Base-by-base conservation (phyloP, 352 stramenopile genomes). In the Pelagophyceae sp. region DNA sequence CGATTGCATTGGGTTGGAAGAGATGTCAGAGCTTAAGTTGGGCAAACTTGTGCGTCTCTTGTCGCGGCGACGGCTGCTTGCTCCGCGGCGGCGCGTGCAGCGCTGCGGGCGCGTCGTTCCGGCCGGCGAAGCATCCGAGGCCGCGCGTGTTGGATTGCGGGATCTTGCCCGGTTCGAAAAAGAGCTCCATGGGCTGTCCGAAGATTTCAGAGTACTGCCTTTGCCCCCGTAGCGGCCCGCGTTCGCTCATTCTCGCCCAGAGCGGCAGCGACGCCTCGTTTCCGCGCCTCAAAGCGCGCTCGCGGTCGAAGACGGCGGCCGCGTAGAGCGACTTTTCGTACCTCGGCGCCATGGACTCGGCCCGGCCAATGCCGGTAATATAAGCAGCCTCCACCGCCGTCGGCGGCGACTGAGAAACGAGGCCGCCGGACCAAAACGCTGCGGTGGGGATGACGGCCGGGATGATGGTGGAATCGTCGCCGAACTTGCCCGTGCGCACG, bases 121-220 rank as follows among this genome's bases (percentile, higher is more conserved):
- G 45, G 11, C 11, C 23, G 45, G 45, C 45, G 45, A 11, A 11
- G 45, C 11, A 11, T 11, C 45, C 45, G 45, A 54, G 45, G 45
- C 45, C 45, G 45, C 45, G 45, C 11, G 45, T 54, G 45, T 54
- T 54, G 45, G 45, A 54, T 23, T 54, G 20, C 29, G 54, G 25
- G 15, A 63, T 15, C 6, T 20, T 15, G 15, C 54, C 54, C 20
- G 54, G 54, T 2, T 31, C 54, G 25, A 63, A 63, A 29, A 63
- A 63, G 25, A 29, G 27, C 25, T 63, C 61, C 61, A 71, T 71
- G 31, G 61, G 61, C 61, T 71, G 61, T 27, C 61, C 61, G 6
- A 71, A 71, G 17, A 38, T 31, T 11, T 71, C 61, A 5, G 61
- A 71, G 29, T 71, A 71, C 19, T 71, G 61, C 3, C 61, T 27